phyloP scores from a whole-genome alignment of 2,329 filamentous ascomycete genomes.

The Microsporum canis region DNA sequence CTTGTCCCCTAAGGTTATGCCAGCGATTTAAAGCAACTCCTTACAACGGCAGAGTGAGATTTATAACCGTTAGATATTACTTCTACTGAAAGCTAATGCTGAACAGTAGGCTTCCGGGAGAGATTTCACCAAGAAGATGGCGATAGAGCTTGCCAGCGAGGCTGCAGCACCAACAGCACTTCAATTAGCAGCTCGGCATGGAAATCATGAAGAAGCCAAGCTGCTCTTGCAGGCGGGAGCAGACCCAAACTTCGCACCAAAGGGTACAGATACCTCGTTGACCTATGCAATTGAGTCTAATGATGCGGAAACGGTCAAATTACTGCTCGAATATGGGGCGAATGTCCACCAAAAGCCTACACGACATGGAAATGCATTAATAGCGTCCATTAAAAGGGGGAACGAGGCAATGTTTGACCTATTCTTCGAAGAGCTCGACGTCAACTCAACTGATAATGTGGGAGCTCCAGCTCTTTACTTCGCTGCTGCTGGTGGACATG shows the following conservation, averaged over 20 bases:
- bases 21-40: too few species aligned
- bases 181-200: conserved; percentile 36
- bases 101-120: neutral
- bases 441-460: neutral
- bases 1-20: too few species aligned
- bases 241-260: conserved; percentile 30
- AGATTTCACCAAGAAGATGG: neutral
- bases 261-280: neutral
- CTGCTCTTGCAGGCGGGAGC: conserved; percentile 68
- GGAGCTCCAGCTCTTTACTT: neutral
- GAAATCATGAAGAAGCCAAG: conserved; percentile 62
- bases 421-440: neutral
- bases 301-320: neutral
- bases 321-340: neutral
- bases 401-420: neutral
- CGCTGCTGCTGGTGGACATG: neutral
- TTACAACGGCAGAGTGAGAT: neutral
- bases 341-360: neutral
- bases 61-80: neutral
- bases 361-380: neutral
- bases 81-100: neutral
- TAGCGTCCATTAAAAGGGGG: neutral
- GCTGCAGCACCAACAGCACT: neutral
- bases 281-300: neutral
- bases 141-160: neutral